Evolutionary conservation across 768 basidiomycete genomes (phyloP), one percentile per base, ranked within the genome.

Genomic region (Dendrothele bispora): DNA sequence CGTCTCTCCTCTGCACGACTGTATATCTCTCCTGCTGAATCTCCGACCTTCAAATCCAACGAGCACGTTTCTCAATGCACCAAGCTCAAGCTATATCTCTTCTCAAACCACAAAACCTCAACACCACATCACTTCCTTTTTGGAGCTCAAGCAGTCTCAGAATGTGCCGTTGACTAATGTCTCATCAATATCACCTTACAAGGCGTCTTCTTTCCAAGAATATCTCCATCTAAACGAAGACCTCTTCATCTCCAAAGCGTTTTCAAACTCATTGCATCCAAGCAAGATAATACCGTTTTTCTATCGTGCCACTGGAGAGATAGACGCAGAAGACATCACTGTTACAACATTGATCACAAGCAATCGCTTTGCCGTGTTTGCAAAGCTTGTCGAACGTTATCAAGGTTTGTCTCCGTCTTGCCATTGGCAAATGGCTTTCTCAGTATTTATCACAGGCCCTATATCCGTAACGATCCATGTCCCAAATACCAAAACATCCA

Each of bases 401-500:
- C 73, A 79, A 72, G 91, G 90, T 87, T 50, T 37, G 34, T 24
- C n/a, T 28, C n/a, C n/a, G n/a, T n/a, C n/a, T n/a, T n/a, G n/a
- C n/a, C n/a, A n/a, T n/a, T n/a, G n/a, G n/a, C n/a, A n/a, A n/a
- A 10, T 43, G 7, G 18, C 27, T 21, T 32, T 26, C 8, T 17
- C 14, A 11, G n/a, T 7, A 12, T 24, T 12, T 28, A 37, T 21
- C 4, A 7, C 28, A 91, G 90, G 91, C 15, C 91, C 91, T 1
- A 83, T 94, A 50, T 93, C 91, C 14, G 91, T 86, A 3, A 83
- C 91, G 0, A 77, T 93, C 15, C 90, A 94, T 55, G 78, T 91
- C 43, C 76, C 75, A 24, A 77, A 84, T 55, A 69, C 70, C 14
- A 68, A 74, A 1, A 61, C 65, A 17, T 71, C 77, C 34, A 66